Base-by-base conservation (phyloP, 108 stramenopile genomes). In the Ochromonas danica region DNA sequence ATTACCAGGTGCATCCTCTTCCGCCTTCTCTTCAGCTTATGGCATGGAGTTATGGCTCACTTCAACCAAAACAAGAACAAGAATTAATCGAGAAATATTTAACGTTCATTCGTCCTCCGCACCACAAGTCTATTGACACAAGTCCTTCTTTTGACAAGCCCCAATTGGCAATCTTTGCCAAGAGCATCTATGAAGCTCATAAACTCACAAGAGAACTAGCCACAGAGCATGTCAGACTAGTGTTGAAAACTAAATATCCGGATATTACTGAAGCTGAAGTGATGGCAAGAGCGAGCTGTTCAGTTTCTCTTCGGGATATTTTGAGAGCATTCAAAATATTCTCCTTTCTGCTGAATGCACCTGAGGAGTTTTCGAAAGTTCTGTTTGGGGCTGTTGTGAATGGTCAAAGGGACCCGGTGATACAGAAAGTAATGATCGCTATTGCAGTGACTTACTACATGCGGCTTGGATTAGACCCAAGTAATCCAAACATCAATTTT, bases 1-100 rank as follows among this genome's bases (percentile, higher is more conserved):
- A 70, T 40, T 70, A 70, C 22, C 67, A 70, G 33, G 67, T 70
- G 17, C 67, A 22, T 17, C 67, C 67, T 40, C 67, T 70, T 14
- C 67, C 67, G 22, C 10, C 36, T 14, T 70, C 67, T 10, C 22
- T 70, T 10, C 14, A 10, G 33, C 22, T 40, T 10, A 70, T 70
- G 67, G 33, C 10, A 40, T 70, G 67, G 67, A 31, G 22, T 40
- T 70, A 70, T 22, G 67, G 67, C 10, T 70, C 67, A 17, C 67
- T 70, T 10, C 36, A 22, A 40, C 39, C 40, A 22, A 22, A 40
- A 17, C 67, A 70, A 70, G 67, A 70, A 40, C 39, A 22, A 17
- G 67, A 70, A 31, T 70, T 70, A 31, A 70, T 70, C 22, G 10
- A 10, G 17, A 70, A 70, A 70, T 17, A 22, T 17, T 31, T 70